These are phyloP conservation scores for Apium graveolens DNA, from an alignment of 129 eudicot genomes.

Conservation along the genomic window DNA sequence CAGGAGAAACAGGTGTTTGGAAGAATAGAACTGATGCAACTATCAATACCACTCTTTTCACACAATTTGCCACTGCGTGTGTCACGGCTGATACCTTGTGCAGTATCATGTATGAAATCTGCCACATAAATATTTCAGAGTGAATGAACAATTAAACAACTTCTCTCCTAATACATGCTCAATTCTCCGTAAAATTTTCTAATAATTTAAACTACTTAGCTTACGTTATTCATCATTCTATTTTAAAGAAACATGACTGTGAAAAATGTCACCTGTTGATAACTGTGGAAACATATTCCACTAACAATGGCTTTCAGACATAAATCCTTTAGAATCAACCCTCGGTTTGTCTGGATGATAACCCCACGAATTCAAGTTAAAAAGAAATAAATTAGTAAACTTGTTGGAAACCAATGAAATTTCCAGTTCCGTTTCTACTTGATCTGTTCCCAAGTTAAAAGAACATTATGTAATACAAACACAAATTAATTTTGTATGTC, in stretches of 20 bases:
- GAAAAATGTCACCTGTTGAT: constrained; percentile 61
- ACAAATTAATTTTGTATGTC: not conserved
- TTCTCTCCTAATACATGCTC: not conserved
- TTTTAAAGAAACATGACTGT: not conserved
- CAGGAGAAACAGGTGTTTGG: constrained; percentile 81
- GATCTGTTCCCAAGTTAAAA: not conserved
- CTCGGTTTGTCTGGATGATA: constrained; percentile 55
- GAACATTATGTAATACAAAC: not conserved
- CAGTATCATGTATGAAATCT: constrained; percentile 85
- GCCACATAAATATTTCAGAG: constrained; percentile 7
- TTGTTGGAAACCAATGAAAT: not conserved
- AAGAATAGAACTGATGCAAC: constrained; percentile 84
- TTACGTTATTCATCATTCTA: not conserved
- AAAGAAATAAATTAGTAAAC: not conserved
- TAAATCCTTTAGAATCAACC: constrained; percentile 55
- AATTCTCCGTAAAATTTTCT: not conserved
- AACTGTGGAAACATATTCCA: constrained; percentile 86
- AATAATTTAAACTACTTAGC: not conserved
- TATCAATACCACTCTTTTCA: constrained; percentile 89
- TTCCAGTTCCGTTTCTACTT: not conserved
- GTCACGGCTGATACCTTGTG: constrained; percentile 84
- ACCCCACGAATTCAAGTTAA: not conserved
- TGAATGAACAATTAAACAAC: not conserved
- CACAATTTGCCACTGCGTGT: constrained; percentile 86
- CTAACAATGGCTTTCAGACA: constrained; percentile 48